Percentiles rank a stretch among this genome's conserved stretches.
Evolutionary conservation across 495 filamentous ascomycete genomes (phyloP).

Genomic region (Penicillium manginii): DNA sequence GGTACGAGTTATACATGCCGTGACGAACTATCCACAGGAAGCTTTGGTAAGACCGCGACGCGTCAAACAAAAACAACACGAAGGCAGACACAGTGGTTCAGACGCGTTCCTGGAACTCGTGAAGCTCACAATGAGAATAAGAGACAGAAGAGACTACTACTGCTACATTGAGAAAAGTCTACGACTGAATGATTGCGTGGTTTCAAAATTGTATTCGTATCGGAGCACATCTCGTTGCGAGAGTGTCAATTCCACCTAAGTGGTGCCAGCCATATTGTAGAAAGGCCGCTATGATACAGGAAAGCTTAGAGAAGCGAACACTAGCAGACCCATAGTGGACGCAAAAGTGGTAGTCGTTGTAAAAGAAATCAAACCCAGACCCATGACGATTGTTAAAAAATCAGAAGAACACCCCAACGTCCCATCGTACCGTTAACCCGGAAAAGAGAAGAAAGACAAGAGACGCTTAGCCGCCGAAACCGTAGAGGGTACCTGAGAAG

Average conservation of each 20-base stretch:
- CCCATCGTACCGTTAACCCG: constrained; percentile 54
- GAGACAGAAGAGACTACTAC: neutral
- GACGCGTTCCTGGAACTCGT: too few species aligned
- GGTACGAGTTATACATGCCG: too few species aligned
- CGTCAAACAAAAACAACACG: too few species aligned
- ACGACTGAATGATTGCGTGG: constrained; percentile 5
- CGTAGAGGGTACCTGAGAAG: constrained; percentile 78
- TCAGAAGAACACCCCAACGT: constrained; percentile 57
- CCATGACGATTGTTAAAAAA: constrained; percentile 52
- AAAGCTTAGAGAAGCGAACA: constrained; percentile 48
- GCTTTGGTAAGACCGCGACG: neutral
- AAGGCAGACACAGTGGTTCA: too few species aligned
- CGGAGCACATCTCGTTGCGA: constrained; percentile 30
- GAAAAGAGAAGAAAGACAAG: constrained; percentile 42
- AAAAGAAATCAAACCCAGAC: constrained; percentile 53
- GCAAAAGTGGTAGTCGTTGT: constrained; percentile 48
- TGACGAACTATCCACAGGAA: too few species aligned
- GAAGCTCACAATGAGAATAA: neutral
- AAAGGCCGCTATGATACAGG: constrained; percentile 55
- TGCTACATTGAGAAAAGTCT: neutral
- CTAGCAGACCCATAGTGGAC: constrained; percentile 50
- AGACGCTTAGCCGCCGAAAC: constrained; percentile 92
- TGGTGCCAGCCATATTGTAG: constrained; percentile 48
- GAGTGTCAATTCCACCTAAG: constrained; percentile 36
- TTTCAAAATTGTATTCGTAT: constrained; percentile 51